Conservation (phyloP, 2,329 filamentous ascomycete species). For the Fusarium brevicatenulatum region DNA sequence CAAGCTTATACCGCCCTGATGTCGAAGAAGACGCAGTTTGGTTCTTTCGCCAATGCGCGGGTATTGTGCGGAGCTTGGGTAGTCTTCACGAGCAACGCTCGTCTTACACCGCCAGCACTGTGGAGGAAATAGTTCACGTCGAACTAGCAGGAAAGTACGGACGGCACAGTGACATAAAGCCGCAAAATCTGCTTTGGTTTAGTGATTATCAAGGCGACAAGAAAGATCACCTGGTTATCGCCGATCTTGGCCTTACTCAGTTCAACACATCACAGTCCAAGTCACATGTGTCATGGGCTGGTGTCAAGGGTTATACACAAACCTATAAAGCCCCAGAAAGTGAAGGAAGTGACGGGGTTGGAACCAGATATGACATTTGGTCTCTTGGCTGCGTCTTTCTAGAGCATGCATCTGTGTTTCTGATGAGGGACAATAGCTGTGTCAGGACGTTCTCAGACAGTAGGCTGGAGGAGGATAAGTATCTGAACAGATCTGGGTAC, state of each 20-base stretch:
- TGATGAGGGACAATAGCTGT: background rate
- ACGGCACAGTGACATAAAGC: background rate
- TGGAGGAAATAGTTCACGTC: background rate
- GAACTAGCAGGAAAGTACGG: background rate
- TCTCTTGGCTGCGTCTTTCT: background rate
- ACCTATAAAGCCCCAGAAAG: background rate
- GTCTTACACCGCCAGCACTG: background rate
- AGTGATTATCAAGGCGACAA: background rate
- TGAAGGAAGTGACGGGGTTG: background rate
- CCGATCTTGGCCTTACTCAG: background rate
- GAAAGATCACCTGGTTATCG: background rate
- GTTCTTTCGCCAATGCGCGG: background rate
- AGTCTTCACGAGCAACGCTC: background rate
- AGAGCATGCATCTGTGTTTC: background rate
- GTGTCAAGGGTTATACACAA: background rate
- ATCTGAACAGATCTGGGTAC: background rate
- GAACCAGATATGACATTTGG: background rate
- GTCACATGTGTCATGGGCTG: background rate
- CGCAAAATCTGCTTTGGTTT: background rate
- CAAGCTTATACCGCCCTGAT: background rate
- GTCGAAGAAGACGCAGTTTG: background rate
- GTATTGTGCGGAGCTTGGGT: background rate
- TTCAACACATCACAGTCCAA: background rate
- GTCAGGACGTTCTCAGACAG: background rate
- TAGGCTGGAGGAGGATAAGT: background rate